These are phyloP conservation scores for Ophiostoma perfectum DNA, from an alignment of 2,329 filamentous ascomycete genomes.

Conservation along the genomic window DNA sequence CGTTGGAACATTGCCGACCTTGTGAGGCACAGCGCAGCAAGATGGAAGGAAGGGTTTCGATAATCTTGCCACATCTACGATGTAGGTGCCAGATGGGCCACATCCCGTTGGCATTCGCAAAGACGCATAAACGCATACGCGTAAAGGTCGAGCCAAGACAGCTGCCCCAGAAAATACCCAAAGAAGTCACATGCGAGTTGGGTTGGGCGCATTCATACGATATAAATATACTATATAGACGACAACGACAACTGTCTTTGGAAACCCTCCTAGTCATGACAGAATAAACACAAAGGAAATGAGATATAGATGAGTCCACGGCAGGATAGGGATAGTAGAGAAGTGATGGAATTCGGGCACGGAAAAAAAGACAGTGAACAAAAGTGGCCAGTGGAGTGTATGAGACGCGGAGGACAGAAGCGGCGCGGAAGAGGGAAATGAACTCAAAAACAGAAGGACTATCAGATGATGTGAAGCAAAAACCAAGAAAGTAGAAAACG, in stretches of 20 bases:
- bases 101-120: too few species aligned
- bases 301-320: conserved; percentile 3
- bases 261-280: conserved; percentile 14
- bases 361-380: conserved; percentile 2
- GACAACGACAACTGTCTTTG: neutral
- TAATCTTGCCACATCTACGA: neutral
- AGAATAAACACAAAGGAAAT: conserved; percentile 27
- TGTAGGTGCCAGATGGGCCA: neutral
- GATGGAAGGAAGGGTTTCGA: too few species aligned
- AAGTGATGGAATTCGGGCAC: neutral
- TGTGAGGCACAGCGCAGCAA: too few species aligned
- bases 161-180: too few species aligned
- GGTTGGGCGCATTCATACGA: neutral
- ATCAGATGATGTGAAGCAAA: neutral
- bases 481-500: neutral
- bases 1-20: too few species aligned
- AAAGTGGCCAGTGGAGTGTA: neutral
- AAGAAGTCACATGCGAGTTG: neutral
- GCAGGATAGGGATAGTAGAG: conserved; percentile 11
- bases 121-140: too few species aligned
- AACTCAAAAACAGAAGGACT: conserved; percentile 1
- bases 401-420: neutral
- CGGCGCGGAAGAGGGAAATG: neutral
- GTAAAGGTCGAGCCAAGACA: neutral
- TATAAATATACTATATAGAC: conserved; percentile 12